Base-by-base conservation (phyloP, 2,329 filamentous ascomycete species). In the Fusarium napiforme region DNA sequence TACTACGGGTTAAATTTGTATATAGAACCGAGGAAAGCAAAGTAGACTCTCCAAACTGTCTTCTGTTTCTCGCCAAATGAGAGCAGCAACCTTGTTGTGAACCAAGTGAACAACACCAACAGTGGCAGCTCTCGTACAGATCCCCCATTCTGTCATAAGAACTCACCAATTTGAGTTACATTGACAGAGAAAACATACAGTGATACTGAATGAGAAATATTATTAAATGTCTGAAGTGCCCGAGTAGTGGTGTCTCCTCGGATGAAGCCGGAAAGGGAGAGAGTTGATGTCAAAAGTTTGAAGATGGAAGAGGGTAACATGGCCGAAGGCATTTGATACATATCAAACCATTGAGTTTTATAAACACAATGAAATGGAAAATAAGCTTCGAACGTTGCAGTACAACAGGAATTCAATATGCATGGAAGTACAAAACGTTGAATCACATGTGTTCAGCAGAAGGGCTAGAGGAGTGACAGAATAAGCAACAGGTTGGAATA, bases 21-120 rank as follows among this genome's bases (percentile, higher is more conserved):
- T 7, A 4, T 5, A 12, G 1, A 30, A 0, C 9, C 12, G 30
- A 3, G 5, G 21, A n/a, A 49, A 3, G 3, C 10, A 5, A 32
- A 11, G 1, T 0, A 12, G 4, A 16, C 4, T n/a, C 2, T 30
- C 10, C 10, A 12, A 0, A 18, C 5, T 12, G 3, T 3, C 2
- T 32, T n/a, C 10, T n/a, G 46, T n/a, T 0, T 4, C 21, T n/a
- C 1, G 19, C 15, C 21, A n/a, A 10, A 9, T n/a, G 46, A n/a
- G 7, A 32, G 21, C 1, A 0, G 2, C 9, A 49, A 15, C 28
- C 19, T 18, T n/a, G 1, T 10, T 4, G 14, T 49, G 7, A n/a
- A 12, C 46, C 19, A 49, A 8, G 46, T 18, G 15, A 30, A 6
- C 4, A 49, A 32, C 14, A 18, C 9, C 9, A 49, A 16, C 46